Conservation (phyloP, 2,329 filamentous ascomycete genomes). For the Cucurbitaria berberidis region DNA sequence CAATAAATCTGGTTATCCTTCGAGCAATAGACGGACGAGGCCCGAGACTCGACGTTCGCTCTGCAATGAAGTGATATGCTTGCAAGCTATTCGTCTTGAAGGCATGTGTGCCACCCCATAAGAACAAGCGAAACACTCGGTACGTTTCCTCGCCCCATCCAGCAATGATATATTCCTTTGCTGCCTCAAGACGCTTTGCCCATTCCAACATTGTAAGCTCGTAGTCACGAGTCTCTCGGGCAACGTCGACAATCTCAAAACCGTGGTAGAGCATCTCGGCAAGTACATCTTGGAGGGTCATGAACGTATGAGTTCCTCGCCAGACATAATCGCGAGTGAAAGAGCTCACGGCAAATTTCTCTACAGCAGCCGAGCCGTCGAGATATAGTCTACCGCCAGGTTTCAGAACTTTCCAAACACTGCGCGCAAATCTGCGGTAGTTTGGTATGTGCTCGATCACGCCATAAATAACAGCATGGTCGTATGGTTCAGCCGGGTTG, state of each 20-base stretch:
- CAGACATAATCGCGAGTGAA: conserved; percentile 11
- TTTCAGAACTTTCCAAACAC: conserved; percentile 9
- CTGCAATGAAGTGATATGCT: conserved; percentile 11
- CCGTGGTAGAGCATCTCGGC: conserved; percentile 13
- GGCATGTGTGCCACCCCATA: conserved; percentile 12
- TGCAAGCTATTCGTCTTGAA: conserved; percentile 12
- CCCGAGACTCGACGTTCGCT: conserved; percentile 5
- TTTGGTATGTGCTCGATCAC: conserved; percentile 13
- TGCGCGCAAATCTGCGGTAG: conserved; percentile 8
- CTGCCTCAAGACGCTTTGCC: conserved; percentile 11
- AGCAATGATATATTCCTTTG: conserved; percentile 9
- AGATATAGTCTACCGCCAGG: conserved; percentile 8
- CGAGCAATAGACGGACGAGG: conserved; percentile 7
- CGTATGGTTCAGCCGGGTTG: conserved; percentile 4
- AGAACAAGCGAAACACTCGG: conserved; percentile 10
- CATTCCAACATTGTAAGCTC: conserved; percentile 14
- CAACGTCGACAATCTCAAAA: conserved; percentile 8
- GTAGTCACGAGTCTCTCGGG: conserved; percentile 9
- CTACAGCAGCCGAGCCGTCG: conserved; percentile 11
- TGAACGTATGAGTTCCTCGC: conserved; percentile 10
- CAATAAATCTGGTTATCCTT: conserved; percentile 7
- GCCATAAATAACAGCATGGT: conserved; percentile 12
- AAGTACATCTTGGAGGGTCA: conserved; percentile 12
- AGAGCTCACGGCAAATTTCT: conserved; percentile 11
- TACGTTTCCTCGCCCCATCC: conserved; percentile 11